Base-by-base conservation (phyloP, 805 yeast genomes). In the Millerozyma acaciae region DNA sequence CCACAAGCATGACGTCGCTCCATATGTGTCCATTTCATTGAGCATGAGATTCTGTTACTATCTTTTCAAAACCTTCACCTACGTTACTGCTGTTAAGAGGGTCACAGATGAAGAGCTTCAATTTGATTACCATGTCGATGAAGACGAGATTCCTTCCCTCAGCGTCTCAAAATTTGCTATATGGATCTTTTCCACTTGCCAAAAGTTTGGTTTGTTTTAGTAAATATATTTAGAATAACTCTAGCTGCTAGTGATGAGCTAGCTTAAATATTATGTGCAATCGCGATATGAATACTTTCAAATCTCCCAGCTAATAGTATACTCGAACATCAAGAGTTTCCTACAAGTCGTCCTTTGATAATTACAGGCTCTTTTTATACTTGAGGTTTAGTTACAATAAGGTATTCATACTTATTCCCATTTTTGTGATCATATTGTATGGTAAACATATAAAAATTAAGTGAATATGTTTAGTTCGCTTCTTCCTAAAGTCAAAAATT, bases 181-280 rank as follows among this genome's bases (percentile, higher is more conserved):
- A 10, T 51, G 50, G 51, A 24, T 53, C 3, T 55, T 55, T 32
- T 35, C 38, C 21, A 45, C 45, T 14, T 49, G 45, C 22, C 62
- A 55, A 31, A 46, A 48, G 16, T 41, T 29, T 19, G 60, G 60
- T 10, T 38, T 55, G 16, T 54, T 52, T 38, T 54, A 39, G 29
- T 10, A 9, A 24, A 15, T 21, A 21, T 8, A 14, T 16, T 13
- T 12, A n/a, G n/a, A n/a, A n/a, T n/a, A n/a, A n/a, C n/a, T n/a
- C n/a, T n/a, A n/a, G n/a, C n/a, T n/a, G n/a, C n/a, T n/a, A n/a
- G n/a, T n/a, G n/a, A n/a, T n/a, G n/a, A n/a, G n/a, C n/a, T n/a
- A n/a, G n/a, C n/a, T n/a, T n/a, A n/a, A n/a, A n/a, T n/a, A n/a
- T n/a, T n/a, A n/a, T n/a, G n/a, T n/a, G n/a, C n/a, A n/a, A n/a